Base-by-base conservation (phyloP, 352 stramenopile species). In the Phytophthora brassicae region DNA sequence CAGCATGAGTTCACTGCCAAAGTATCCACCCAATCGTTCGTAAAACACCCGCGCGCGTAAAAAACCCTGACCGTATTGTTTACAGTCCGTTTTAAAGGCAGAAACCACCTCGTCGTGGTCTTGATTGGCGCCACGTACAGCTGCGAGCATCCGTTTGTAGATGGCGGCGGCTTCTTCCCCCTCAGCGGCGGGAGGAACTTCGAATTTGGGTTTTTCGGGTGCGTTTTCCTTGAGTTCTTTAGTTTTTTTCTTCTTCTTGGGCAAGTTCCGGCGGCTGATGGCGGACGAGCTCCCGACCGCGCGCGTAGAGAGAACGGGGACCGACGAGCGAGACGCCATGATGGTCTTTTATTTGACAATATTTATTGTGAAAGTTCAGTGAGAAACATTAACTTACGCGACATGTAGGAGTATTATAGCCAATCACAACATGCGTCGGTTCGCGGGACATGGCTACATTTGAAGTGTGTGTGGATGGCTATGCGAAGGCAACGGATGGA, bases 51-150 rank as follows among this genome's bases (percentile, higher is more conserved):
- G 64, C 11, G 85, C 81, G 12, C 79, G 83, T 24, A 92, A 47
- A 16, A 82, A 68, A 13, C 78, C 83, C 49, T 87, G 77, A 13
- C 85, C 85, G 52, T 81, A 94, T 24, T 68, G 68, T 65, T 91
- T 92, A 66, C 85, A 94, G 69, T 92, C 85, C 13, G 68, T 54
- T 69, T 92, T 92, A 66, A 94, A 94, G 17, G 77, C 81, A 2
- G 68, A 55, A 3, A 90, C 75, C 5, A 87, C 77, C 43, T 92
- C 81, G 55, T 92, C 72, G 49, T 90, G 85, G 63, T 86, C 75
- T 24, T 66, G 74, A 62, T 94, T 90, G 20, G 83, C 82, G 26
- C 82, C 83, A 38, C 81, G 79, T 46, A 94, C 85, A 4, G 81
- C 81, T 28, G 83, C 83, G 19, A 94, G 66, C 74, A 94, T 87